These are phyloP conservation scores for Botrytis pseudocinerea DNA, from an alignment of 2,329 filamentous ascomycete species.

Conservation along the genomic window DNA sequence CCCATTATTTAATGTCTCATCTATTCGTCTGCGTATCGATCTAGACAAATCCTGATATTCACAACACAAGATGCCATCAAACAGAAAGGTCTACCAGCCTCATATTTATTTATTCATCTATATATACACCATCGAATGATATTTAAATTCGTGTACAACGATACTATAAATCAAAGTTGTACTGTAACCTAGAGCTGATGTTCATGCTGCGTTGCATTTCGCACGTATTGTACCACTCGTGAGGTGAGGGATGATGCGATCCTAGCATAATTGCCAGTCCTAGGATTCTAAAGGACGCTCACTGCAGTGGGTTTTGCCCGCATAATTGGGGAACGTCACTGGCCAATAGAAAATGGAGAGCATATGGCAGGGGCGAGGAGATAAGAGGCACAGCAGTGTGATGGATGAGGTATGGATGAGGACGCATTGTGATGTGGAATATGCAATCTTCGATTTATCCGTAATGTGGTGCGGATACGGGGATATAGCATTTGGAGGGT, in stretches of 20 bases:
- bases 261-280: not conserved
- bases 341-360: not conserved
- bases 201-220: slow-evolving; percentile 12
- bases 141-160: not conserved
- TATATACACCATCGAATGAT: slow-evolving; percentile 14
- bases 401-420: not conserved
- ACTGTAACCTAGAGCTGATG: slow-evolving; percentile 6
- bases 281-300: slow-evolving; percentile 8
- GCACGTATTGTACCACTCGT: not conserved
- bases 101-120: not conserved
- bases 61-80: not conserved
- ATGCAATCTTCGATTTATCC: not conserved
- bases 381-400: not conserved
- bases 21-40: not conserved
- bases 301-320: slow-evolving; percentile 7
- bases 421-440: not conserved
- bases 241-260: not conserved
- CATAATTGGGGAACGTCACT: not conserved
- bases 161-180: not conserved
- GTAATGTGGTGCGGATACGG: slow-evolving; percentile 1
- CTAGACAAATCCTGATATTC: not conserved
- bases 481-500: not conserved
- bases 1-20: not conserved
- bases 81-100: not conserved
- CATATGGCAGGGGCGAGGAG: not conserved